Evolutionary conservation across 768 basidiomycete species (phyloP), one percentile per base, ranked within the genome.

Genomic region (Clitopilus passeckerianus): DNA sequence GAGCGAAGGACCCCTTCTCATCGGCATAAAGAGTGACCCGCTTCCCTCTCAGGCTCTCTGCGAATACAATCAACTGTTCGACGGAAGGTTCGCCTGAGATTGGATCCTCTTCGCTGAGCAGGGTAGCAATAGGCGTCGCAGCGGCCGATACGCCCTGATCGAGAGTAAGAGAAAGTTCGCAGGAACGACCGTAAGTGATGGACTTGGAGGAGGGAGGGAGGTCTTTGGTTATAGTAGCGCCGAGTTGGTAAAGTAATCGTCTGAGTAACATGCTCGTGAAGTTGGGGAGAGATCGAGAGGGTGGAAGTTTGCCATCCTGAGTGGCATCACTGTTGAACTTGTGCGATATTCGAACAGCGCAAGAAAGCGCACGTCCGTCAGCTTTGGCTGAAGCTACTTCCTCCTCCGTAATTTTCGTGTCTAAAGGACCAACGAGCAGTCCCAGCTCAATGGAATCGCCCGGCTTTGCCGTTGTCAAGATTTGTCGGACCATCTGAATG

Each of bases 401-500:
- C 37, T 63, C 27, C n/a, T 57, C 56, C 34, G 56, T 56, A 16
- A 37, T 20, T 33, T 58, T 61, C 5, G 60, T 33, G 43, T 63
- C 60, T 58, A 60, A 55, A 18, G 70, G 67, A 30, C 60, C 65
- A 37, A 91, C 75, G 60, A 83, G 80, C 20, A 98, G 80, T 7
- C 95, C 93, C 58, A 97, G 72, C 67, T 96, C 94, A 52, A 98
- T 82, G 34, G 89, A 86, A 69, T 97, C 95, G 14, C 91, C 91
- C 34, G 69, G 75, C 53, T 76, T 75, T n/a, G 91, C 78, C 33
- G 85, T 84, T 46, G 76, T 75, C 41, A 98, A 73, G 43, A 96
- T 78, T 79, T 95, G 95, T 30, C 93, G 90, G 56, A 93, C 74
- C 61, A 95, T 80, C 95, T 97, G 66, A 37, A 57, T 41, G 53